phyloP scores from a whole-genome alignment of 495 filamentous ascomycete species.

The Penicilliopsis zonata region DNA sequence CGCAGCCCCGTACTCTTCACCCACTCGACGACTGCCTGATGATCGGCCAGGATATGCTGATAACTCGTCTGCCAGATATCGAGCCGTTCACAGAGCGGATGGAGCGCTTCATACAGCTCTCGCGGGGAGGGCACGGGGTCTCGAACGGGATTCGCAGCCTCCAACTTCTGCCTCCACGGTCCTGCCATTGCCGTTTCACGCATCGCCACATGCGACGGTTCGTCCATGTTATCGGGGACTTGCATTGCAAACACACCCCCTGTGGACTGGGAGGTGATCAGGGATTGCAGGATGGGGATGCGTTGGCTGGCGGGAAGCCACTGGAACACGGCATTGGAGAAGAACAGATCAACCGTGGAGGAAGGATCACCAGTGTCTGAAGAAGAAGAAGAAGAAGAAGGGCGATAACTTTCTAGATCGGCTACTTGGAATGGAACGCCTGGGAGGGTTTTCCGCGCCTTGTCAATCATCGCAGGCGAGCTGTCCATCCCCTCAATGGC shows the following conservation, averaged over 20 bases:
- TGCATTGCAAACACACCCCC: slow-evolving; percentile 42
- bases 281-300: slow-evolving; percentile 24
- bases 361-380: too few species aligned
- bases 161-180: slow-evolving; percentile 23
- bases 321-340: slow-evolving; percentile 44
- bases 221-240: slow-evolving; percentile 37
- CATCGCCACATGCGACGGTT: slow-evolving; percentile 39
- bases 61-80: slow-evolving; percentile 42
- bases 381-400: too few species aligned
- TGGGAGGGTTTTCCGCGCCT: slow-evolving; percentile 24
- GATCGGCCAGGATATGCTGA: slow-evolving; percentile 33
- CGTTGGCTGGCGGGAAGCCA: slow-evolving; percentile 34
- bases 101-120: slow-evolving; percentile 34
- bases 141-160: slow-evolving; percentile 18
- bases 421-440: slow-evolving; percentile 21
- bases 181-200: slow-evolving; percentile 24
- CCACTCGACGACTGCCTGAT: slow-evolving; percentile 42
- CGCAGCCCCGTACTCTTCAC: slow-evolving; percentile 41
- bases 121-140: slow-evolving; percentile 32
- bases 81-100: slow-evolving; percentile 24
- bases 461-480: slow-evolving; percentile 38
- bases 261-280: slow-evolving; percentile 22
- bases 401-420: slow-evolving; percentile 26
- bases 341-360: slow-evolving; percentile 29
- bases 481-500: slow-evolving; percentile 39